Conservation (phyloP, 306 rosid genomes). For the Senna siamea region DNA sequence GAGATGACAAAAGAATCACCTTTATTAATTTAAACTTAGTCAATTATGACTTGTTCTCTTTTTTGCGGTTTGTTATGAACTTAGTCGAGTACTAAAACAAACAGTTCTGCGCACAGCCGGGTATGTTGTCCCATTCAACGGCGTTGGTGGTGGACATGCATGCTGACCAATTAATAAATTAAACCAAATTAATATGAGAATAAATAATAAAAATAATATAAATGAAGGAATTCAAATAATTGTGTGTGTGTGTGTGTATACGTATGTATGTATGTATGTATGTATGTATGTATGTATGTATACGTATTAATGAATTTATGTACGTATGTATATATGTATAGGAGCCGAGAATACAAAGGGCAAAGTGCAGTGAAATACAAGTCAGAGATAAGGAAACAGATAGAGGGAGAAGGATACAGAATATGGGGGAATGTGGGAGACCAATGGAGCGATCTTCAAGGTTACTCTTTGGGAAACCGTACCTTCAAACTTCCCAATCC, state of each 20-base stretch:
- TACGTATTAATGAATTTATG: no score
- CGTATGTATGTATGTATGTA: not conserved
- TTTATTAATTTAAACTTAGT: not conserved
- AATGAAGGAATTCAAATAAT: no score
- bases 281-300: no score
- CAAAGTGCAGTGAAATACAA: constrained; percentile 69
- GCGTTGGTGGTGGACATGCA: not conserved
- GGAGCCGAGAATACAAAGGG: constrained; percentile 61
- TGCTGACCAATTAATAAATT: not conserved
- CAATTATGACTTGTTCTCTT: not conserved
- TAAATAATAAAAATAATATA: no score
- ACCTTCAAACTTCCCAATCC: constrained; percentile 92
- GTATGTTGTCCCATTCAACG: not conserved
- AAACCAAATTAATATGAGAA: no score
- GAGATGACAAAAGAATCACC: not conserved
- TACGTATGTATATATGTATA: no score
- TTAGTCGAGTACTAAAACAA: no score
- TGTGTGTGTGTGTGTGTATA: not conserved
- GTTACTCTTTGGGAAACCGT: constrained; percentile 68
- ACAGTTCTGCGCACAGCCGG: not conserved
- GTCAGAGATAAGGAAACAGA: constrained; percentile 59
- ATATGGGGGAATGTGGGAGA: constrained; percentile 97
- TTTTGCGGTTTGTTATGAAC: not conserved
- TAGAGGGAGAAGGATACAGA: constrained; percentile 67
- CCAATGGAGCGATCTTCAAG: constrained; percentile 92